Base-by-base conservation (phyloP, 371 early-diverging fungal genomes). In the Mucor ambiguus region DNA sequence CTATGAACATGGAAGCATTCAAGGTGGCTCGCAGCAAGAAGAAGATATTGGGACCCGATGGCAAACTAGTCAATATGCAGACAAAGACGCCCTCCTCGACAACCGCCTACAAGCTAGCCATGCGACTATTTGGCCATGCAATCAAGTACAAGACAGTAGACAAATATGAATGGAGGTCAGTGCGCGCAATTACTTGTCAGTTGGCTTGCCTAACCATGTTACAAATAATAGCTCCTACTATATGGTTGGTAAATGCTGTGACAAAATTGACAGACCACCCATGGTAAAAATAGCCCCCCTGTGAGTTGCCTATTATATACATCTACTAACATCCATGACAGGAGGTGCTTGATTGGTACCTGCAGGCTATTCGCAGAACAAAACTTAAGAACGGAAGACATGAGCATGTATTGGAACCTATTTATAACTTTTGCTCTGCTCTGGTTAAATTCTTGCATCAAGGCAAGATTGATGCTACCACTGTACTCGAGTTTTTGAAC, bases 1-100 rank as follows among this genome's bases (percentile, higher is more conserved):
- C 93, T 2, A 90, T 93, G 89, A 66, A 75, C n/a, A 85, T 87
- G 76, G 78, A 77, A 38, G 87, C 89, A 0, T 74, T 85, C 43
- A 57, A 66, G 52, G 24, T 16, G 11, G 49, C 61, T 9, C 49
- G 68, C 37, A 32, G 24, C 56, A 20, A 37, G 20, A 58, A 58
- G 18, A 49, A 64, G 8, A 58, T 32, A 8, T 28, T 77, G 30
- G 58, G 52, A 4, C 18, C 37, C 18, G 64, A 71, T 28, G 70
- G 76, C 6, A 46, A 67, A 35, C 29, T 73, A 10, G 28, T 56
- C 9, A 32, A 58, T 10, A 37, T 54, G 0, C 63, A 60, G 3
- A 56, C 12, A 6, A 58, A 43, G 20, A 58, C 44, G 2, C 70
- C 73, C 4, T 72, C 75, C 20, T 69, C 75, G 1, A 59, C 63